These are phyloP conservation scores for Tetrastigma voinierianum DNA, from an alignment of 164 flowering plant species.

Conservation along the genomic window DNA sequence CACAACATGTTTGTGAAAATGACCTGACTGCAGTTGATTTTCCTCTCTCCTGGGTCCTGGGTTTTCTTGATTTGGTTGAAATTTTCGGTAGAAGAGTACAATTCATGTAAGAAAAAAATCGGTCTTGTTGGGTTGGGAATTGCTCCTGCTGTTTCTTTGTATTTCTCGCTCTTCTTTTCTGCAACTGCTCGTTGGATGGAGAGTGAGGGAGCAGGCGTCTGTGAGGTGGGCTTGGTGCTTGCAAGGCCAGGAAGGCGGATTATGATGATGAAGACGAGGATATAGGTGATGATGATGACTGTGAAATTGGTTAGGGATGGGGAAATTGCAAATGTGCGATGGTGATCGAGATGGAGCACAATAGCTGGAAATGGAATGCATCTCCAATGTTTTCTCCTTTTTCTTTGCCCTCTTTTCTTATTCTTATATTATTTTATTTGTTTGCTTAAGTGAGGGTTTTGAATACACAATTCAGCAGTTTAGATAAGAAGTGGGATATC, in stretches of 20 bases:
- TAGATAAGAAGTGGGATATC: too few species aligned
- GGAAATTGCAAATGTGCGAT: constrained; percentile 11
- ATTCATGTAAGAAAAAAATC: constrained; percentile 10
- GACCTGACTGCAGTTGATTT: not conserved
- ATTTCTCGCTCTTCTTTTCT: constrained; percentile 13
- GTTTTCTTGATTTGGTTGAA: not conserved
- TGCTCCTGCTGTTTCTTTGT: constrained; percentile 1
- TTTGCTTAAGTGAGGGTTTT: not conserved
- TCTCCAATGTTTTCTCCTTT: constrained; percentile 4
- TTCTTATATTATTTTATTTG: not conserved
- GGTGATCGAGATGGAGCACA: too few species aligned
- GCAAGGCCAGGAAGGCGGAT: not conserved
- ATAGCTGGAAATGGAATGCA: constrained; percentile 23
- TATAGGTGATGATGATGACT: constrained; percentile 1
- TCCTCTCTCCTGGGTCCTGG: constrained; percentile 10
- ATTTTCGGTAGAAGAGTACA: constrained; percentile 1
- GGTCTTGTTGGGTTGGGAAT: constrained; percentile 4
- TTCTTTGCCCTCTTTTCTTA: not conserved
- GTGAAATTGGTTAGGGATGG: constrained; percentile 9
- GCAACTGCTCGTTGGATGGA: constrained; percentile 21
- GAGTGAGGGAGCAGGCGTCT: constrained; percentile 10
- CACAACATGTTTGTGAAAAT: constrained; percentile 55
- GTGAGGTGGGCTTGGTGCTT: constrained; percentile 3
- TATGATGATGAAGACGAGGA: constrained; percentile 2
- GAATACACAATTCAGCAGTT: too few species aligned